These are phyloP conservation scores for Imleria badia DNA, from an alignment of 768 basidiomycete genomes.

Conservation along the genomic window DNA sequence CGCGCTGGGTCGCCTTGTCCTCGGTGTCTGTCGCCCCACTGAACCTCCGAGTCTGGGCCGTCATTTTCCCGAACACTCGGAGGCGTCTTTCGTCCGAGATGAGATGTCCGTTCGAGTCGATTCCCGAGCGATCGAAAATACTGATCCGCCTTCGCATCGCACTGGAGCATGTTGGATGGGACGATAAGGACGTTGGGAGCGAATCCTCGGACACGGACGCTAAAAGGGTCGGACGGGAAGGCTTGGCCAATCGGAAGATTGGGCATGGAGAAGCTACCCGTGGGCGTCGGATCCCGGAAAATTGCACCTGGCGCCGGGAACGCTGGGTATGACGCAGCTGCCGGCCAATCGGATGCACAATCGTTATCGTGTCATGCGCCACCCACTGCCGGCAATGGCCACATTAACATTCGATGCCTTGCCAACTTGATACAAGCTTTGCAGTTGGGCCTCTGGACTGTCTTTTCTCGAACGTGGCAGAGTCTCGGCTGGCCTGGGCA, in stretches of 20 bases:
- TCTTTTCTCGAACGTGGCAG: neutral
- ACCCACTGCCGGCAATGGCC: neutral
- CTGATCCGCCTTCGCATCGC: neutral
- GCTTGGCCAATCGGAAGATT: constrained; percentile 6
- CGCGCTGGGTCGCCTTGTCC: no score
- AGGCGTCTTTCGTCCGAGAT: no score
- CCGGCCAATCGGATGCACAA: constrained; percentile 2
- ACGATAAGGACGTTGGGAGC: neutral
- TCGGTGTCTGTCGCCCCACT: neutral
- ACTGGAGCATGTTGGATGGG: neutral
- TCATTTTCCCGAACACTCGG: neutral
- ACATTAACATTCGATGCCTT: neutral
- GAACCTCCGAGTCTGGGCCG: neutral
- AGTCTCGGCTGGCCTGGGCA: neutral
- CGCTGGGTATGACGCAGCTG: no score
- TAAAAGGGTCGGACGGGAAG: neutral
- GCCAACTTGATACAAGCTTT: neutral
- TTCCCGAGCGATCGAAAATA: neutral
- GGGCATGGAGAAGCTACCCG: no score
- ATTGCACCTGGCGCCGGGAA: no score
- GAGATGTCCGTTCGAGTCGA: no score
- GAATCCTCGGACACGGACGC: no score
- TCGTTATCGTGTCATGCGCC: neutral
- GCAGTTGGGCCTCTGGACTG: neutral
- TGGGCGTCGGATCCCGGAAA: no score